Conservation (phyloP, 495 filamentous ascomycete species). For the Beverwykella pulmonaria region DNA sequence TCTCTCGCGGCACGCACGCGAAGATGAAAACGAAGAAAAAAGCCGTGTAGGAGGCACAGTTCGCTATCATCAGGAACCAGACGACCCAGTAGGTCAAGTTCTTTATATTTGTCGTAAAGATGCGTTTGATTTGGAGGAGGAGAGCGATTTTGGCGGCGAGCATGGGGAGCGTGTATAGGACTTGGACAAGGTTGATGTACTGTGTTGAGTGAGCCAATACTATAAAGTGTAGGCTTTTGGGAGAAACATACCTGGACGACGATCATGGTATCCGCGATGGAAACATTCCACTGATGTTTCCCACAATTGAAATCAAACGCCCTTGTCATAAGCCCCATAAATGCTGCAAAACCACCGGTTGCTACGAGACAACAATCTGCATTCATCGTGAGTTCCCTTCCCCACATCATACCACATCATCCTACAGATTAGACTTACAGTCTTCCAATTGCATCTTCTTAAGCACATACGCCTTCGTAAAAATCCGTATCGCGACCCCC, state of each 20-base stretch:
- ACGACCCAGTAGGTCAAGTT: slow-evolving; percentile 24
- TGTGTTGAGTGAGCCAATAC: slow-evolving; percentile 7
- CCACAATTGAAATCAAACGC: slow-evolving; percentile 21
- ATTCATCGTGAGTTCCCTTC: slow-evolving; percentile 1
- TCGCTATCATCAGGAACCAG: slow-evolving; percentile 29
- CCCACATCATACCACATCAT: background rate
- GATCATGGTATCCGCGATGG: background rate
- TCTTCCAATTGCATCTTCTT: slow-evolving; percentile 34
- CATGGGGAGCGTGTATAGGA: slow-evolving; percentile 21
- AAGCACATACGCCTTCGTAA: slow-evolving; percentile 29
- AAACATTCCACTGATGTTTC: slow-evolving; percentile 35
- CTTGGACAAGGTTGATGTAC: slow-evolving; percentile 28
- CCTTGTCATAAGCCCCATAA: slow-evolving; percentile 5
- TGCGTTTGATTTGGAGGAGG: slow-evolving; percentile 24
- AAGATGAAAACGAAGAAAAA: slow-evolving; percentile 26
- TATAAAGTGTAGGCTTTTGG: background rate
- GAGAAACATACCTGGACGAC: background rate
- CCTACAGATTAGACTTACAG: slow-evolving; percentile 26
- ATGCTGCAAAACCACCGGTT: slow-evolving; percentile 6
- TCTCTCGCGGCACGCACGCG: slow-evolving; percentile 16
- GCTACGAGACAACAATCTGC: background rate
- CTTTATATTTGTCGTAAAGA: slow-evolving; percentile 30
- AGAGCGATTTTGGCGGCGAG: slow-evolving; percentile 17
- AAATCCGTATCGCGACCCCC: slow-evolving; percentile 21
- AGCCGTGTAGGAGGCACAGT: slow-evolving; percentile 16